Evolutionary conservation across 2,329 filamentous ascomycete genomes (phyloP).

Genomic region (Sporothrix protearum): DNA sequence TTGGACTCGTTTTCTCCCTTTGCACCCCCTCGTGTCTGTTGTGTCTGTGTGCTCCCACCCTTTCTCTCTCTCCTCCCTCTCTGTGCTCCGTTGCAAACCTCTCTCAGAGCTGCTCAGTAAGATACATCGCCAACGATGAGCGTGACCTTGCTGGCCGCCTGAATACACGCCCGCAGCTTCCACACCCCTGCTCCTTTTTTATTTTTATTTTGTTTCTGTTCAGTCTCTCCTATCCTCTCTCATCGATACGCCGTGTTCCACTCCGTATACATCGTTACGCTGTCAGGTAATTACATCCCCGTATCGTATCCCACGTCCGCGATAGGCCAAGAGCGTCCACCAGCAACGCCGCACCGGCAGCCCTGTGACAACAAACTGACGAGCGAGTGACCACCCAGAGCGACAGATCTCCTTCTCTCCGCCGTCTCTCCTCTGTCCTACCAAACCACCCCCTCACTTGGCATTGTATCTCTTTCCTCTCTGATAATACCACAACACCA

Average conservation of each 20-base stretch:
- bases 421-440: background rate
- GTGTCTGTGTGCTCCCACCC: background rate
- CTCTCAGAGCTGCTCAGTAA: constrained; percentile 11
- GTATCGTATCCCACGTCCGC: constrained; percentile 9
- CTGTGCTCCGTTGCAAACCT: background rate
- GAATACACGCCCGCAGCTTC: background rate
- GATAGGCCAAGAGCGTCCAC: constrained; percentile 10
- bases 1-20: background rate
- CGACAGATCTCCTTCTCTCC: constrained; percentile 11
- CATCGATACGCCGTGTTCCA: constrained; percentile 13
- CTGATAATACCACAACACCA: background rate
- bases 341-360: background rate
- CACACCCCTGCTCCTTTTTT: constrained; percentile 5
- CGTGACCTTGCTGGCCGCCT: constrained; percentile 19
- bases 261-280: constrained; percentile 11
- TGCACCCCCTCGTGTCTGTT: background rate
- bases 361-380: background rate
- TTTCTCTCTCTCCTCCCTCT: background rate
- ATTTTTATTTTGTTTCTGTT: too few species aligned
- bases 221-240: background rate
- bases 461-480: background rate
- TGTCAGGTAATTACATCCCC: constrained; percentile 5
- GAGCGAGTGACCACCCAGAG: background rate
- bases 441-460: constrained; percentile 12
- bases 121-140: constrained; percentile 22